These are phyloP conservation scores for Fonsecaea nubica DNA, from an alignment of 2,329 filamentous ascomycete species.

Conservation along the genomic window DNA sequence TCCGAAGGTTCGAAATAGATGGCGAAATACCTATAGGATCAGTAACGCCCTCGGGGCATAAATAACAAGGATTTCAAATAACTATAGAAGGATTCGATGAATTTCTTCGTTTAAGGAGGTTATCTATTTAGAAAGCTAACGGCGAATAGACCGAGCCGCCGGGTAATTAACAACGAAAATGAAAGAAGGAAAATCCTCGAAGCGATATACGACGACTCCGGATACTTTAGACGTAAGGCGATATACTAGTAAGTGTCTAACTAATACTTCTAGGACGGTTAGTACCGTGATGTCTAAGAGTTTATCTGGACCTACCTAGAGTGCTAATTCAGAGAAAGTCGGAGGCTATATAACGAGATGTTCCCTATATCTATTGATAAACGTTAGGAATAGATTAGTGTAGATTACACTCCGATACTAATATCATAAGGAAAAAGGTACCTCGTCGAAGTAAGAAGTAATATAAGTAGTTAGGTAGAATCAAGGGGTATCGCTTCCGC, in stretches of 20 bases:
- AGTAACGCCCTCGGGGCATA: background rate
- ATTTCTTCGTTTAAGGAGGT: background rate
- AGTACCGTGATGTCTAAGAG: background rate
- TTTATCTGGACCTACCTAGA: constrained; percentile 1
- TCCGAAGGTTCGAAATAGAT: background rate
- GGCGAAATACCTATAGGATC: background rate
- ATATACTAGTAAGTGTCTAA: background rate
- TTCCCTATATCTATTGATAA: background rate
- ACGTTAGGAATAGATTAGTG: background rate
- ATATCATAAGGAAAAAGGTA: constrained; percentile 5
- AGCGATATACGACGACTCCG: background rate
- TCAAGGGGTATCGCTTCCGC: background rate
- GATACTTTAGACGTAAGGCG: background rate
- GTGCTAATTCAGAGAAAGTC: constrained; percentile 2
- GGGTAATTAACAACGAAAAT: background rate
- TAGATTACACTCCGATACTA: background rate
- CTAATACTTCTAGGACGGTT: background rate
- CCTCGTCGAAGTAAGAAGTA: constrained; percentile 1
- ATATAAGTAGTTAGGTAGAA: background rate
- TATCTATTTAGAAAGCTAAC: background rate
- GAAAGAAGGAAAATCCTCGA: background rate
- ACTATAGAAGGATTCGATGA: background rate
- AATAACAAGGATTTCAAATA: background rate
- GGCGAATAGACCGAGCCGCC: background rate
- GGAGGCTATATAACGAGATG: constrained; percentile 2